Percentiles rank a stretch among this genome's conserved stretches.
Evolutionary conservation across 2,329 filamentous ascomycete species (phyloP).

Genomic region (Colletotrichum limetticola): DNA sequence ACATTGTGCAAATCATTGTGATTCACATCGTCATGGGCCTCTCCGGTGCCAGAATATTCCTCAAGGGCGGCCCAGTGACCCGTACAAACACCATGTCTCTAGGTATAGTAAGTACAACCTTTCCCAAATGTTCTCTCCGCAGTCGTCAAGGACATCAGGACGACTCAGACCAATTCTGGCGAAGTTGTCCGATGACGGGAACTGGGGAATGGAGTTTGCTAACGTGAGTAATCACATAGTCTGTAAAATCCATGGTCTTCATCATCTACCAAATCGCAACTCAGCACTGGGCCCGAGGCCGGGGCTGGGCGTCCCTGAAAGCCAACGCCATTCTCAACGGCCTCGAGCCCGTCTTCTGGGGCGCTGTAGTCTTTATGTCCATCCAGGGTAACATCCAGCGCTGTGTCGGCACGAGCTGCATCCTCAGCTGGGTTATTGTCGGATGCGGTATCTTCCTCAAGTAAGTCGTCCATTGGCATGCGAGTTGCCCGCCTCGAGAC

Average conservation of each 20-base stretch:
- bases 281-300: slow-evolving; percentile 42
- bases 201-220: too few relatives aligned
- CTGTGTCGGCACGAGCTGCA: slow-evolving; percentile 11
- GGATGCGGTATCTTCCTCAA: background rate
- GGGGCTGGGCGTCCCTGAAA: slow-evolving; percentile 37
- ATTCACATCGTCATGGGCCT: slow-evolving; percentile 15
- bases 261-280: slow-evolving; percentile 51
- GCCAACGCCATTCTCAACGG: slow-evolving; percentile 40
- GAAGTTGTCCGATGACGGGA: too few relatives aligned
- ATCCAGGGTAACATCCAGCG: slow-evolving; percentile 15
- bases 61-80: background rate
- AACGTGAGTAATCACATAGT: slow-evolving; percentile 28
- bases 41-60: background rate
- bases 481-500: too few relatives aligned
- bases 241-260: slow-evolving; percentile 50
- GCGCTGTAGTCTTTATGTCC: slow-evolving; percentile 37
- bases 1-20: slow-evolving; percentile 14
- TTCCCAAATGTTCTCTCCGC: too few relatives aligned
- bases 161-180: too few relatives aligned
- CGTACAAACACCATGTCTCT: slow-evolving; percentile 18
- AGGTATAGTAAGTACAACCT: slow-evolving; percentile 8
- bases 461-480: background rate
- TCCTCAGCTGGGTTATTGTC: slow-evolving; percentile 16
- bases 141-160: too few relatives aligned
- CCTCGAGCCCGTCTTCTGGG: slow-evolving; percentile 41